Percentiles rank a stretch among this genome's conserved stretches.
phyloP scores from a whole-genome alignment of 129 eudicot species.

The Lactuca saligna region DNA sequence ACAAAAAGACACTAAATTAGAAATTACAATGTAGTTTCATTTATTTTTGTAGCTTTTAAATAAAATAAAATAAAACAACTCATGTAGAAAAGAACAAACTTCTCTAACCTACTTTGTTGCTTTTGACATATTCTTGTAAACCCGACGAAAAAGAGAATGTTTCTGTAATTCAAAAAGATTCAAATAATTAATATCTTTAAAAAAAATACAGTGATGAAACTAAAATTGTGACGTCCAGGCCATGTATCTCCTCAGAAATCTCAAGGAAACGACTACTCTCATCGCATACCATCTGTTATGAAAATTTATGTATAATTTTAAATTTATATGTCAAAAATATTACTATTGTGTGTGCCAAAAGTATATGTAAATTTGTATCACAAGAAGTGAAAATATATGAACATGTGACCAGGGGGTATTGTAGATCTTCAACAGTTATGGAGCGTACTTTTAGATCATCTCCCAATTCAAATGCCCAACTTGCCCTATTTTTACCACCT shows the following conservation, averaged over 20 bases:
- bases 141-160: too few species aligned
- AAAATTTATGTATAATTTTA: not conserved
- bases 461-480: slow-evolving; percentile 80
- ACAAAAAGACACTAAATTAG: too few species aligned
- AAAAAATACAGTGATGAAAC: too few species aligned
- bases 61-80: too few species aligned
- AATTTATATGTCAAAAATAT: not conserved
- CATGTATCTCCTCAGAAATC: slow-evolving; percentile 79
- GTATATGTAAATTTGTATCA: not conserved
- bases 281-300: slow-evolving; percentile 66
- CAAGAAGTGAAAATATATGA: not conserved
- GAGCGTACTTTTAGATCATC: slow-evolving; percentile 62
- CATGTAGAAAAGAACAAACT: too few species aligned
- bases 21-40: too few species aligned
- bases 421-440: slow-evolving; percentile 77
- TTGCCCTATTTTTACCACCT: slow-evolving; percentile 47
- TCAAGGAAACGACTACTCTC: slow-evolving; percentile 76
- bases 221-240: slow-evolving; percentile 58
- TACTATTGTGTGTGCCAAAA: not conserved
- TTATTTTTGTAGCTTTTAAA: too few species aligned
- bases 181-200: too few species aligned
- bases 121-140: too few species aligned
- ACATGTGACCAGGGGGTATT: slow-evolving; percentile 79
- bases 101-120: too few species aligned
- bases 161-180: too few species aligned